phyloP scores from a whole-genome alignment of 164 flowering plant species.

The Sedum album region DNA sequence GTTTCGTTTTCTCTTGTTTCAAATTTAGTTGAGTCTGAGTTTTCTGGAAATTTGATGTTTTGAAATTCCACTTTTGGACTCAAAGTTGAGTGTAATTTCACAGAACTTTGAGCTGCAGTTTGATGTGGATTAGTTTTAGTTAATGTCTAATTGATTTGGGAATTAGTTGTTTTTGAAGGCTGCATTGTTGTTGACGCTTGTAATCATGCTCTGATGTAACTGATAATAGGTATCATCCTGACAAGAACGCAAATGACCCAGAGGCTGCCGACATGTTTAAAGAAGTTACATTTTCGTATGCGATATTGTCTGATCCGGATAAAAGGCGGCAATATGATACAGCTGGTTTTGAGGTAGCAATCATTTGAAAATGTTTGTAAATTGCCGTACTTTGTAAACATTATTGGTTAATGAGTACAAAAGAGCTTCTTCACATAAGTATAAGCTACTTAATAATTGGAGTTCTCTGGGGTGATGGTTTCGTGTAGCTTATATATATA shows the following conservation, averaged over 20 bases:
- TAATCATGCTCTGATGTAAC: background rate
- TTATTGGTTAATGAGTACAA: too few species aligned
- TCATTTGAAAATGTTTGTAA: background rate
- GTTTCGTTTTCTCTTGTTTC: background rate
- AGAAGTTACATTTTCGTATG: slow-evolving; percentile 85
- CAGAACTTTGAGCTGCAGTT: background rate
- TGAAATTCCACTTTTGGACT: background rate
- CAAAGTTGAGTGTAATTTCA: too few species aligned
- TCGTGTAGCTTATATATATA: background rate
- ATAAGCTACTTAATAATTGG: background rate
- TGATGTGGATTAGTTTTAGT: background rate
- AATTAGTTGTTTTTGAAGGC: background rate
- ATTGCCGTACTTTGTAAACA: background rate
- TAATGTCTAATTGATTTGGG: background rate
- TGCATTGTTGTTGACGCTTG: background rate
- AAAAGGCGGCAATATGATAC: slow-evolving; percentile 82
- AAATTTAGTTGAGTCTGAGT: background rate
- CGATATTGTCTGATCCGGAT: slow-evolving; percentile 80
- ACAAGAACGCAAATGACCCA: slow-evolving; percentile 94
- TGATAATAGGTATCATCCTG: slow-evolving; percentile 86
- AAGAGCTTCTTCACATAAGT: too few species aligned
- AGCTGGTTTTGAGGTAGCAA: slow-evolving; percentile 85
- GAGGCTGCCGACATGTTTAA: slow-evolving; percentile 87
- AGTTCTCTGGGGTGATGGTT: background rate
- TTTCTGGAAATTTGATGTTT: background rate